These are phyloP conservation scores for Arabis hirsuta DNA, from an alignment of 345 rosid genomes.

Conservation along the genomic window DNA sequence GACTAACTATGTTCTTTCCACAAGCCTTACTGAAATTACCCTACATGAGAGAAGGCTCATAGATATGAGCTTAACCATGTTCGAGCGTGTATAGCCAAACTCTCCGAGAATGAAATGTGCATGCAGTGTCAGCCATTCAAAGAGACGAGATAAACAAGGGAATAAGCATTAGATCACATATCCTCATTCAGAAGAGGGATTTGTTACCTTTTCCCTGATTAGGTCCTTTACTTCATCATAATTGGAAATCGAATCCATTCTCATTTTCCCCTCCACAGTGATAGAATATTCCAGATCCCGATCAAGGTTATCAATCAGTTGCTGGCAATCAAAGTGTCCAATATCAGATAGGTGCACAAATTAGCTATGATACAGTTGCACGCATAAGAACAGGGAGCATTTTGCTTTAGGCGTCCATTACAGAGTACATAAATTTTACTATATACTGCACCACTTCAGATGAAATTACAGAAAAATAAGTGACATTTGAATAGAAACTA, in stretches of 20 bases:
- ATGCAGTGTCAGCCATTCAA: slow-evolving; percentile 33
- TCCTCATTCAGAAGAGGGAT: slow-evolving; percentile 28
- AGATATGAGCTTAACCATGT: slow-evolving; percentile 9
- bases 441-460: not conserved
- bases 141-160: slow-evolving; percentile 28
- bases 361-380: slow-evolving; percentile 14
- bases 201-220: slow-evolving; percentile 72
- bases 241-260: slow-evolving; percentile 75
- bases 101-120: slow-evolving; percentile 10
- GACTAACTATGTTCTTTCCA: slow-evolving; percentile 21
- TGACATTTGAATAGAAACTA: slow-evolving; percentile 22
- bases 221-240: slow-evolving; percentile 85
- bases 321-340: slow-evolving; percentile 56
- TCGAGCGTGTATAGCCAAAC: slow-evolving; percentile 27
- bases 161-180: slow-evolving; percentile 16
- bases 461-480: not conserved
- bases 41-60: slow-evolving; percentile 22
- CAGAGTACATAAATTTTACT: slow-evolving; percentile 10
- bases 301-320: slow-evolving; percentile 81
- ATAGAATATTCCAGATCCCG: slow-evolving; percentile 96
- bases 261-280: slow-evolving; percentile 93
- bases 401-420: slow-evolving; percentile 22
- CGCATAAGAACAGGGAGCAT: not conserved
- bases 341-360: slow-evolving; percentile 40
- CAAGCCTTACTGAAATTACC: slow-evolving; percentile 13